A percentile compares a stretch with the other conserved stretches of the same genome.
phyloP scores from a whole-genome alignment of 768 basidiomycete genomes.

The Hypsizygus marmoreus region DNA sequence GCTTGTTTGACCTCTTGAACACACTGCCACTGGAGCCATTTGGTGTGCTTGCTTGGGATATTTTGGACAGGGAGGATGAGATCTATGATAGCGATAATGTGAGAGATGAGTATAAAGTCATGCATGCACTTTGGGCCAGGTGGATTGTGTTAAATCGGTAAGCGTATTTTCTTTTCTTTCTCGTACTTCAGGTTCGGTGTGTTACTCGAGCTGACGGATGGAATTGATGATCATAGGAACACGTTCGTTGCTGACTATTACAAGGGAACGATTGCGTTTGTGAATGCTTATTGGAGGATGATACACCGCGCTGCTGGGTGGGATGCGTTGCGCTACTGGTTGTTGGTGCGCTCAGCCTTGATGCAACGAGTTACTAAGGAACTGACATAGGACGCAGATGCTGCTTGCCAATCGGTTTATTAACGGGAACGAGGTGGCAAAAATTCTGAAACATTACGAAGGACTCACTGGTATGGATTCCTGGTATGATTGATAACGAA shows the following conservation, averaged over 20 bases:
- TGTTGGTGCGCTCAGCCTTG: slow-evolving; percentile 43
- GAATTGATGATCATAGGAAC: slow-evolving; percentile 35
- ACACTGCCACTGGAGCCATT: slow-evolving; percentile 60
- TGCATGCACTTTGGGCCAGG: slow-evolving; percentile 75
- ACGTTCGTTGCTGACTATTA: slow-evolving; percentile 57
- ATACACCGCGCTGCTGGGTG: slow-evolving; percentile 73
- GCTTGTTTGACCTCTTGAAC: slow-evolving; percentile 64
- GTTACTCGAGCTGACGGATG: neutral
- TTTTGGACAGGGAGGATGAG: slow-evolving; percentile 75
- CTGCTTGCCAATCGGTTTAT: slow-evolving; percentile 58
- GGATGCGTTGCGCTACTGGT: slow-evolving; percentile 60
- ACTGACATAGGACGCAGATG: slow-evolving; percentile 38
- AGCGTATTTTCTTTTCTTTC: slow-evolving; percentile 9
- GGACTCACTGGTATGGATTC: slow-evolving; percentile 46
- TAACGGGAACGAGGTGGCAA: slow-evolving; percentile 47
- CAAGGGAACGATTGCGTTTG: slow-evolving; percentile 53
- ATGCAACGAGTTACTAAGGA: neutral
- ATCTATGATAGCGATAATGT: slow-evolving; percentile 73
- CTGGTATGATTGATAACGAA: slow-evolving; percentile 39
- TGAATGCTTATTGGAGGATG: slow-evolving; percentile 63
- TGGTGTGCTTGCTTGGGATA: slow-evolving; percentile 68
- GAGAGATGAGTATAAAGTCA: slow-evolving; percentile 75
- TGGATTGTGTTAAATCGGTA: slow-evolving; percentile 72
- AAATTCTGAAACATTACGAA: slow-evolving; percentile 58
- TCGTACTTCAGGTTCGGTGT: slow-evolving; percentile 1